These are phyloP conservation scores for Verbascum thapsus DNA, from an alignment of 257 asterid species.

Conservation along the genomic window DNA sequence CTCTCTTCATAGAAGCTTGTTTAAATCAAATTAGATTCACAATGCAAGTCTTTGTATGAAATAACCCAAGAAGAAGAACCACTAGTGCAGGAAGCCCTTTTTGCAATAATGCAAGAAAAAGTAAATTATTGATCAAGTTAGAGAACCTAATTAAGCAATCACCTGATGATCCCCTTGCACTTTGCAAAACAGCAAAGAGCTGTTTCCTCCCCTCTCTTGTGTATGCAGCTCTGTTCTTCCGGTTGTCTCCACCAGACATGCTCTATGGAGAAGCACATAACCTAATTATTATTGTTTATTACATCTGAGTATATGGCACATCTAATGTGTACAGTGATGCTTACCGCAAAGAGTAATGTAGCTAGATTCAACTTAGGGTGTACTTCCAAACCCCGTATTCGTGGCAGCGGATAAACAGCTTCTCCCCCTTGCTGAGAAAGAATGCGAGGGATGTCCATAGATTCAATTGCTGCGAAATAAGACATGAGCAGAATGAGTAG, in stretches of 20 bases:
- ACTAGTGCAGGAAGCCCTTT: slow-evolving; percentile 18
- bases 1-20: slow-evolving; percentile 2
- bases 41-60: slow-evolving; percentile 3
- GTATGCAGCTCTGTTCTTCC: slow-evolving; percentile 82
- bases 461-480: slow-evolving; percentile 76
- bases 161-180: slow-evolving; percentile 99
- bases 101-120: slow-evolving; percentile 22
- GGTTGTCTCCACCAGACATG: slow-evolving; percentile 75
- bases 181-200: slow-evolving; percentile 94
- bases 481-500: slow-evolving; percentile 30
- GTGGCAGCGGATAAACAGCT: slow-evolving; percentile 95
- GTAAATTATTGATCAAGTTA: slow-evolving; percentile 23
- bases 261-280: slow-evolving; percentile 52
- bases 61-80: slow-evolving; percentile 8
- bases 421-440: slow-evolving; percentile 99
- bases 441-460: slow-evolving; percentile 93
- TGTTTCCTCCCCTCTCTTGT: slow-evolving; percentile 97
- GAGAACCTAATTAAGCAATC: slow-evolving; percentile 31
- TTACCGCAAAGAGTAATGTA: slow-evolving; percentile 82
- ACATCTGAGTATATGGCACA: slow-evolving; percentile 28
- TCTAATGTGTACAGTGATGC: slow-evolving; percentile 31
- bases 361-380: slow-evolving; percentile 91
- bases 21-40: slow-evolving; percentile 8
- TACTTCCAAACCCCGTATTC: slow-evolving; percentile 86
- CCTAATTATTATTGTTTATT: slow-evolving; percentile 17